These are phyloP conservation scores for Plasmodium inui DNA, from an alignment of 169 alveolate genomes.

Conservation along the genomic window DNA sequence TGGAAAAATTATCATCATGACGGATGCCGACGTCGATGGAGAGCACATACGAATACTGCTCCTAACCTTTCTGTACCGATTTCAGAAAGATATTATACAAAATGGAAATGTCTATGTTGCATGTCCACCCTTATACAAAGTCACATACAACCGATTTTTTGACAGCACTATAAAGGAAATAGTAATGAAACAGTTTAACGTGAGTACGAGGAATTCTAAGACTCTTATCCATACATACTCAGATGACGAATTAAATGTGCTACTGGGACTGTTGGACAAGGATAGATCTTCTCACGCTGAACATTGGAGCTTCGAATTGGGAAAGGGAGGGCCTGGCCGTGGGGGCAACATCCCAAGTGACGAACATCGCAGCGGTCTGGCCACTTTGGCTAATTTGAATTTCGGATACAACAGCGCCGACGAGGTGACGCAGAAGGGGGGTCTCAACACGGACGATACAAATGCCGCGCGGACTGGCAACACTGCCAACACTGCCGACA, in stretches of 20 bases:
- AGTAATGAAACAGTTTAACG: conserved; percentile 66
- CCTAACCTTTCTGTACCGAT: conserved; percentile 83
- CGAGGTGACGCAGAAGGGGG: not conserved
- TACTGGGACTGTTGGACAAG: conserved; percentile 54
- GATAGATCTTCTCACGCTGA: conserved; percentile 21
- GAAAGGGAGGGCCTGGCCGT: not conserved
- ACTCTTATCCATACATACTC: conserved; percentile 73
- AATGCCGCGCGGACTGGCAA: not conserved
- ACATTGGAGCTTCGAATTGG: not conserved
- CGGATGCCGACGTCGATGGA: conserved; percentile 91
- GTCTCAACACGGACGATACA: not conserved
- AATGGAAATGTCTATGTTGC: conserved; percentile 86
- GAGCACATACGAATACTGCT: conserved; percentile 85
- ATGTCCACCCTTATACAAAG: conserved; percentile 87
- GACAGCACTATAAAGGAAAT: conserved; percentile 32
- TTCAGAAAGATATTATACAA: conserved; percentile 80
- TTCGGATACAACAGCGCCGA: not conserved
- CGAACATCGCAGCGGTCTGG: not conserved
- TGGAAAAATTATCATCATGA: conserved; percentile 85
- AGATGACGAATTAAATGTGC: conserved; percentile 32
- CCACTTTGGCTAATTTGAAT: not conserved
- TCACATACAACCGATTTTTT: conserved; percentile 76
- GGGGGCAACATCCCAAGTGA: not conserved
- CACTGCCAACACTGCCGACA: not conserved
- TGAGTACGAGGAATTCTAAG: conserved; percentile 77